Base-by-base conservation (phyloP, 495 filamentous ascomycete species). In the Penicillium simplicissimum region DNA sequence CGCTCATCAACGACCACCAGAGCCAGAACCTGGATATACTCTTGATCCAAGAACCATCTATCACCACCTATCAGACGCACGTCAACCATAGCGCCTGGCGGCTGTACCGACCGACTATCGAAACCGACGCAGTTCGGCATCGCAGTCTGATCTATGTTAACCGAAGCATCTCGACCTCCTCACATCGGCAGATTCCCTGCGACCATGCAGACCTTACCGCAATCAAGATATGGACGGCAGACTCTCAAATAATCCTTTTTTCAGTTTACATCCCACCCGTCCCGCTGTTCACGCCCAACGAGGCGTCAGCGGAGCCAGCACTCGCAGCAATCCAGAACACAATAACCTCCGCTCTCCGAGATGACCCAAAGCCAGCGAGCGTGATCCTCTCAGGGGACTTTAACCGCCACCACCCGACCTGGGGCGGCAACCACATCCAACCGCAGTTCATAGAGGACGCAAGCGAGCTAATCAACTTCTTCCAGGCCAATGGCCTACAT, bases 1-100 rank as follows among this genome's bases (percentile, higher is more conserved):
- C 67, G 40, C 66, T 74, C 13, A 72, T 74, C 60, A 72, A 49
- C n/a, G n/a, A n/a, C n/a, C n/a, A n/a, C n/a, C n/a, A n/a, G n/a
- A n/a, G n/a, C n/a, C n/a, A n/a, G n/a, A 61, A 63, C 40, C 60
- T 74, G 3, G 66, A 72, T 40, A 28, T 74, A 0, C 55, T 72
- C 6, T 51, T 72, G 14, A 74, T 74, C 57, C 62, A 74, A 40
- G 67, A 71, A 58, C 68, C 60, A 35, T 66, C 63, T 8, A 62
- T 58, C 36, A 38, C 36, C 3, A 38, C 10, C 36, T 38, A 38
- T 15, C 36, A 38, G 1, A 38, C 36, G 13, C 6, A 38, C 11
- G 36, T 38, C 13, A 38, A 38, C 13, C 36, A 38, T 15, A 38
- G 36, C 13, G 36, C 36, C 36, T 38, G 13, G 36, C 36, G 36